These are phyloP conservation scores for Aeminium ludgeri DNA, from an alignment of 495 filamentous ascomycete species.

Conservation along the genomic window DNA sequence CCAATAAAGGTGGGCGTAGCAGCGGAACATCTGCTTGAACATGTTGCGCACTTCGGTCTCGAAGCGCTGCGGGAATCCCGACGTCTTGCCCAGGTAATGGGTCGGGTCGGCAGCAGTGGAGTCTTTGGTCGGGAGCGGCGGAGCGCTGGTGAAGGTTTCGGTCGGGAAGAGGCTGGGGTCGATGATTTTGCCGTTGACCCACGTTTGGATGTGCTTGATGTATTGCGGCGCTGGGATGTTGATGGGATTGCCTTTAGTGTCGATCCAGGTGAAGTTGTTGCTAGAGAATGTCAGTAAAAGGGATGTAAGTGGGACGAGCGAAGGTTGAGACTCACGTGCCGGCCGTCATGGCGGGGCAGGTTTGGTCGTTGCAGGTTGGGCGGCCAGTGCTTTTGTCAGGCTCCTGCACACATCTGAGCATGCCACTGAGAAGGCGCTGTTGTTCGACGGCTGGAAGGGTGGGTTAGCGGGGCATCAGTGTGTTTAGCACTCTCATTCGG, in stretches of 20 bases:
- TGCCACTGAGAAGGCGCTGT: constrained; percentile 67
- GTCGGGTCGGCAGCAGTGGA: constrained; percentile 30
- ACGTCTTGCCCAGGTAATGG: constrained; percentile 74
- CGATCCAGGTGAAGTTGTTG: constrained; percentile 84
- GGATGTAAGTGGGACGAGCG: not conserved
- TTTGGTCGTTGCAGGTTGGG: constrained; percentile 63
- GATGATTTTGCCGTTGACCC: constrained; percentile 82
- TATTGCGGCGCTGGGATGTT: constrained; percentile 46
- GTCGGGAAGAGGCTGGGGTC: constrained; percentile 71
- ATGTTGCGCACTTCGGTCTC: constrained; percentile 74
- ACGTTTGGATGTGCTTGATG: constrained; percentile 76
- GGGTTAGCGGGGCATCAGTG: constrained; percentile 11
- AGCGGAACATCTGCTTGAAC: constrained; percentile 93
- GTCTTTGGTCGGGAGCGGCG: constrained; percentile 33
- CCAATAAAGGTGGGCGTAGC: constrained; percentile 74
- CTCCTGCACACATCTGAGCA: constrained; percentile 67
- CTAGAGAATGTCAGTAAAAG: constrained; percentile 29
- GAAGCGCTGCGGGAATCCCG: constrained; percentile 75
- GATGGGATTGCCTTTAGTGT: constrained; percentile 37
- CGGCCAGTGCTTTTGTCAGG: constrained; percentile 51
- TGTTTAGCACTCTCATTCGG: not conserved
- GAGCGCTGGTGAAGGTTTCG: constrained; percentile 36
- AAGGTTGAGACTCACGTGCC: constrained; percentile 47
- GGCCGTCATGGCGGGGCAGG: constrained; percentile 83
- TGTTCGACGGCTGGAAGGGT: constrained; percentile 60